Percentiles rank a stretch among this genome's conserved stretches.
Evolutionary conservation across 371 early-diverging fungal species (phyloP).

Genomic region (Lichtheimia ornata): DNA sequence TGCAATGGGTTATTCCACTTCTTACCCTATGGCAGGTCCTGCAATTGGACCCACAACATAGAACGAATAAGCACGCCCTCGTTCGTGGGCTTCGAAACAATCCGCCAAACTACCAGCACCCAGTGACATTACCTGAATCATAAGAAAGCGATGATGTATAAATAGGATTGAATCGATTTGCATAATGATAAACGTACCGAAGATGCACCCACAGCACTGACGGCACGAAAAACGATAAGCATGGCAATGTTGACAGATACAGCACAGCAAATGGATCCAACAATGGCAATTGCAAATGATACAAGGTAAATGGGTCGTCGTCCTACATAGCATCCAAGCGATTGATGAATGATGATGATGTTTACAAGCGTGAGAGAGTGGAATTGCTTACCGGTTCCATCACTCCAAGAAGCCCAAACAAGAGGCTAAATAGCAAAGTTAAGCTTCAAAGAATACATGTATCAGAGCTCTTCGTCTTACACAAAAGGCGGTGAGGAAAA

Average conservation of each 20-base stretch:
- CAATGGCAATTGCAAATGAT: slow-evolving; percentile 25
- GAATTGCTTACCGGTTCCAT: slow-evolving; percentile 18
- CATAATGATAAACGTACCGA: slow-evolving; percentile 7
- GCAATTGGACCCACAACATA: slow-evolving; percentile 43
- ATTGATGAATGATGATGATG: background rate
- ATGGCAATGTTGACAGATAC: slow-evolving; percentile 27
- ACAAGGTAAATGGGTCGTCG: slow-evolving; percentile 26
- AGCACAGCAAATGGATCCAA: slow-evolving; percentile 24
- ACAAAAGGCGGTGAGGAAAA: slow-evolving; percentile 24
- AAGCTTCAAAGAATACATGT: background rate
- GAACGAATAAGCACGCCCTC: slow-evolving; percentile 44
- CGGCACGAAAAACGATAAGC: slow-evolving; percentile 30
- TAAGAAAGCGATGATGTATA: background rate
- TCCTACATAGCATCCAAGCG: background rate
- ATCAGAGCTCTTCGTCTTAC: slow-evolving; percentile 3
- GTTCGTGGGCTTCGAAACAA: slow-evolving; percentile 44
- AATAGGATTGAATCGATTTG: background rate
- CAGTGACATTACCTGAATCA: slow-evolving; percentile 37
- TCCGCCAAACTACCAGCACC: slow-evolving; percentile 51
- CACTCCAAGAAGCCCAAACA: slow-evolving; percentile 31
- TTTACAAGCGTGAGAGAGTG: no score
- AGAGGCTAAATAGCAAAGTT: slow-evolving; percentile 20
- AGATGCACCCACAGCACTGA: slow-evolving; percentile 23
- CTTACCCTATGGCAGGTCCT: slow-evolving; percentile 24
- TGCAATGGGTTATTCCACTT: background rate